Evolutionary conservation across 192 early-diverging fungal genomes (phyloP), one percentile per base, ranked within the genome.

Genomic region (Phlyctochytrium planicorne): DNA sequence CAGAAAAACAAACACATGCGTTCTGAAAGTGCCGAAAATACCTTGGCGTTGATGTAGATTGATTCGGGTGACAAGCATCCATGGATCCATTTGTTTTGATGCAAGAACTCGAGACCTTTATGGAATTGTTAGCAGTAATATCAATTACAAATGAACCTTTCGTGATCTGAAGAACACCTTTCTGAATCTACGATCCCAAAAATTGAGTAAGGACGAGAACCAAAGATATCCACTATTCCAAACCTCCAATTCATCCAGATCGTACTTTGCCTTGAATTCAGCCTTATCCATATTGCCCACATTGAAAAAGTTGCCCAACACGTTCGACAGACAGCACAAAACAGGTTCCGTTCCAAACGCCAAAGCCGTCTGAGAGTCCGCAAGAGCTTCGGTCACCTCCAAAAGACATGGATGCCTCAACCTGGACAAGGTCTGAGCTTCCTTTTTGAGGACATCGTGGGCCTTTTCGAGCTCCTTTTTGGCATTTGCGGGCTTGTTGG

Each of bases 271-370:
- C 60, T 37, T 71, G 60, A 2, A 75, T 63, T 14, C 70, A 55
- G 3, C 65, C 59, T 23, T 24, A 40, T 70, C 63, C 75, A 52
- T 40, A 20, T 73, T 50, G n/a, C n/a, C n/a, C n/a, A 84, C 59
- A 62, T 81, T 84, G 31, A 78, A 74, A 31, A 77, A 73, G 59
- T 84, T 81, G 1, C 82, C 83, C 2, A 91, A 57, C 36, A 91
- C 65, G 68, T 91, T 88, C 12, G 82, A 79, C 27, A 93, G 72
- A 17, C 82, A 84, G 40, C 80, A 83, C 17, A 83, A 53, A 2
- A 94, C 75, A 0, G 85, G 91, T 60, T 94, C 93, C 0, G 90
- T 90, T 2, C 85, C 91, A 82, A 94, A 94, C 64, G 83, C 83
- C 30, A 90, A 77, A 0, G 83, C 75, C 30, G 80, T 72, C 62